Percentiles rank a stretch among this genome's conserved stretches.
These are phyloP conservation scores for Penicillium lagena DNA, from an alignment of 495 filamentous ascomycete genomes.

Conservation along the genomic window DNA sequence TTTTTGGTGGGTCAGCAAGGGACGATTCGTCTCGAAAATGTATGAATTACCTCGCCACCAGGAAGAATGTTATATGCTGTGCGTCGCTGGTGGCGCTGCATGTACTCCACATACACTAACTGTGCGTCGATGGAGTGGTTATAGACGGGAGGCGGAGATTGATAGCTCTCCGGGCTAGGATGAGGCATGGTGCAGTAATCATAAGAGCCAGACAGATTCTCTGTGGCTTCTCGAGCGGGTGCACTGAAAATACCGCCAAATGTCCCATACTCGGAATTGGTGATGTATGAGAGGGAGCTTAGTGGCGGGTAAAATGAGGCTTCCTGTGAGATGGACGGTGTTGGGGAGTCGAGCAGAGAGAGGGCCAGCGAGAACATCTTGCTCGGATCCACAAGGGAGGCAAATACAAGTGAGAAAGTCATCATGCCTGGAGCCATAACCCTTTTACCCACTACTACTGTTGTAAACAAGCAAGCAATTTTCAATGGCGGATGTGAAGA, in stretches of 20 bases:
- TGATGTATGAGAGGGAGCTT: constrained; percentile 25
- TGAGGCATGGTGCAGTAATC: constrained; percentile 34
- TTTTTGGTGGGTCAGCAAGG: constrained; percentile 1
- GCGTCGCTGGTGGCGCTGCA: constrained; percentile 29
- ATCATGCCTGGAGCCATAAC: not conserved
- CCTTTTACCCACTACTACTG: too few species aligned
- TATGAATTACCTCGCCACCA: constrained; percentile 20
- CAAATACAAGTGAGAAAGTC: not conserved
- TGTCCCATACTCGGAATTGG: constrained; percentile 19
- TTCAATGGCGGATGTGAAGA: too few species aligned
- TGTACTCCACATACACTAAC: constrained; percentile 27
- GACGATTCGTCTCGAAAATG: not conserved
- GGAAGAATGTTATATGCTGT: constrained; percentile 30
- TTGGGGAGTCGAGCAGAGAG: not conserved
- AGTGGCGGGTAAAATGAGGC: constrained; percentile 28
- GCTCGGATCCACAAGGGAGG: constrained; percentile 2
- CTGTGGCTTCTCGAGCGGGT: constrained; percentile 9
- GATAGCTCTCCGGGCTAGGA: constrained; percentile 19
- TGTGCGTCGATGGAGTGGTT: constrained; percentile 17
- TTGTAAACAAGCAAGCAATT: too few species aligned
- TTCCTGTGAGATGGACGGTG: not conserved
- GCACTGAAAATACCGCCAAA: constrained; percentile 26
- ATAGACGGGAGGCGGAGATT: constrained; percentile 13
- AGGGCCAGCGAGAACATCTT: constrained; percentile 3
- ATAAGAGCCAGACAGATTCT: constrained; percentile 9